phyloP scores from a whole-genome alignment of 176 grass and related monocot species.

The Bolboschoenus planiculmis region DNA sequence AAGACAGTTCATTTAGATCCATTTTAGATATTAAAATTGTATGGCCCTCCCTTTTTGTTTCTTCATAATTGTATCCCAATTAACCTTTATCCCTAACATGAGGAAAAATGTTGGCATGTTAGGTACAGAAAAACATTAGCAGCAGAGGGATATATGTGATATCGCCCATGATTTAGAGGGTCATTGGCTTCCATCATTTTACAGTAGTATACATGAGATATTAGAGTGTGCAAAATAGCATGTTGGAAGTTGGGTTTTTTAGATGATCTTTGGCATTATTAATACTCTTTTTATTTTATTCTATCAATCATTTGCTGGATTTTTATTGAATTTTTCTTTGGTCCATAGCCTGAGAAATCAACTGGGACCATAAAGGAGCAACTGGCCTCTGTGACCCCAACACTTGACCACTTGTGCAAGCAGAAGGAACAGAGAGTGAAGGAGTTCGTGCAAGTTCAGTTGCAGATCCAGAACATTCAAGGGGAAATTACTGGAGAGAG shows the following conservation, averaged over 20 bases:
- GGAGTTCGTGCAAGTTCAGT: constrained; percentile 62
- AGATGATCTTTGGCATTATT: not conserved
- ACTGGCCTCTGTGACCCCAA: constrained; percentile 59
- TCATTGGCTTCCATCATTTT: not conserved
- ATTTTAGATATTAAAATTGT: not conserved
- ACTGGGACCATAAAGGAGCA: constrained; percentile 88
- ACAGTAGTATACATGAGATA: not conserved
- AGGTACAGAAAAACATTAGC: not conserved
- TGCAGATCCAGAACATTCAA: constrained; percentile 62
- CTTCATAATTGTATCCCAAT: not conserved
- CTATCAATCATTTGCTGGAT: not conserved
- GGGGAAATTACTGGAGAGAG: constrained; percentile 64
- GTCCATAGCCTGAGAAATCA: constrained; percentile 71
- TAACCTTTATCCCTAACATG: not conserved
- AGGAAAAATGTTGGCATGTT: not conserved
- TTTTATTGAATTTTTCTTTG: constrained; percentile 4
- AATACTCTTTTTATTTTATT: not conserved
- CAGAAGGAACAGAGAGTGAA: constrained; percentile 72
- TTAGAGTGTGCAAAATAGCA: not conserved
- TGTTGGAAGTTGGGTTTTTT: not conserved
- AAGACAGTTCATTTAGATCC: not conserved
- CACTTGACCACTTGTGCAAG: constrained; percentile 50
- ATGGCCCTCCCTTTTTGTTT: not conserved
- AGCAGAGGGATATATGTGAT: not conserved
- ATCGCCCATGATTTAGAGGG: not conserved